phyloP scores from a whole-genome alignment of 768 basidiomycete genomes.

The Hygrophorus russula region DNA sequence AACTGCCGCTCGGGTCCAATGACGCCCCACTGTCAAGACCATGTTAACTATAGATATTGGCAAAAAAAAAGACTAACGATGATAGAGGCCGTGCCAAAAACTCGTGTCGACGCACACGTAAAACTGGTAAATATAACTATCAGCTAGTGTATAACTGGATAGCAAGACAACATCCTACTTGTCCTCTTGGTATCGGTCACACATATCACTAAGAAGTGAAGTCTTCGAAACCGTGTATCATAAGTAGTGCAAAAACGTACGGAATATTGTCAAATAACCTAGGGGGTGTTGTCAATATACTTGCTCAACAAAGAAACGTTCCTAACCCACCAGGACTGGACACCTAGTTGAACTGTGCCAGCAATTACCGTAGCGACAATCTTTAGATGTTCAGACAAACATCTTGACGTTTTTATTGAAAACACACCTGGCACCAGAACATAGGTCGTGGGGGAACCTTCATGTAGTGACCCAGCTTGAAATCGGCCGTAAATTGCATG shows the following conservation, averaged over 20 bases:
- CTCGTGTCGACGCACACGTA: slow-evolving; percentile 57
- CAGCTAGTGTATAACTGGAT: too few relatives aligned
- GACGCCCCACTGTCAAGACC: slow-evolving; percentile 64
- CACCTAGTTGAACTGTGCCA: slow-evolving; percentile 63
- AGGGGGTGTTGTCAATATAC: neutral
- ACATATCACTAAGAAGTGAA: slow-evolving; percentile 28
- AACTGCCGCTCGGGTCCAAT: slow-evolving; percentile 67
- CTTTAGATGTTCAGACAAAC: slow-evolving; percentile 34
- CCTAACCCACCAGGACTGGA: slow-evolving; percentile 69
- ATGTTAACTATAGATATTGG: too few relatives aligned
- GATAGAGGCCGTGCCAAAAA: slow-evolving; percentile 66
- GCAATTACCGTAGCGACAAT: slow-evolving; percentile 57
- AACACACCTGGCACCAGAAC: slow-evolving; percentile 33
- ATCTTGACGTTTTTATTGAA: neutral
- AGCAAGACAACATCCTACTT: slow-evolving; percentile 13
- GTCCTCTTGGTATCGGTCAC: slow-evolving; percentile 38
- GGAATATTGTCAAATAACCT: neutral
- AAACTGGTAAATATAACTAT: slow-evolving; percentile 20
- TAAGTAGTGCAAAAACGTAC: slow-evolving; percentile 66
- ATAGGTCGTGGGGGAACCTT: slow-evolving; percentile 65
- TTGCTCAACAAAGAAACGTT: slow-evolving; percentile 30
- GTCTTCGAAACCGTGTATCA: slow-evolving; percentile 53
- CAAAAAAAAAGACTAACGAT: slow-evolving; percentile 18
- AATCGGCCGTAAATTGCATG: slow-evolving; percentile 57
- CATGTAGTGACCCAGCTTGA: slow-evolving; percentile 75